These are phyloP conservation scores for Penicillium sumatraense DNA, from an alignment of 2,329 filamentous ascomycete genomes.

Conservation along the genomic window DNA sequence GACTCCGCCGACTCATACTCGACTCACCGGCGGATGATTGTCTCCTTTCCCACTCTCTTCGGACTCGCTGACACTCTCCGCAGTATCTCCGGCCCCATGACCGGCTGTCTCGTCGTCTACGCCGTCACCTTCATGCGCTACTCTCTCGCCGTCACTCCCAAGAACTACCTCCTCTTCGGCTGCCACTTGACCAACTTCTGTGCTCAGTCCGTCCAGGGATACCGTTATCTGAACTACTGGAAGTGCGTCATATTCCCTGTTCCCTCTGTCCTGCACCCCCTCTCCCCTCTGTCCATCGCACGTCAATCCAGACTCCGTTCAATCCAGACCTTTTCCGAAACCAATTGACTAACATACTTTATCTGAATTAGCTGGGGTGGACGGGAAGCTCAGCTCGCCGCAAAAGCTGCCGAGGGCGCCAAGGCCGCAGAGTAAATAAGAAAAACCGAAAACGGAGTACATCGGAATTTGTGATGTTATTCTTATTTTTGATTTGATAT, in stretches of 20 bases:
- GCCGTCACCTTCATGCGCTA: slow-evolving; percentile 70
- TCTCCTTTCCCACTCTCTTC: neutral
- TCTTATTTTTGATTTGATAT: slow-evolving; percentile 16
- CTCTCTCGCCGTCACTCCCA: slow-evolving; percentile 64
- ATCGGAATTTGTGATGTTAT: slow-evolving; percentile 4
- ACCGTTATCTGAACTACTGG: slow-evolving; percentile 67
- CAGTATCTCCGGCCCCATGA: slow-evolving; percentile 70
- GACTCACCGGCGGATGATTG: neutral
- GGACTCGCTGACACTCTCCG: neutral
- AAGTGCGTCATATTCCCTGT: slow-evolving; percentile 42
- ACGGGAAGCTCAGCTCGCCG: slow-evolving; percentile 45
- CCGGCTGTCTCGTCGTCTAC: slow-evolving; percentile 64
- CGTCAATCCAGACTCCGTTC: neutral
- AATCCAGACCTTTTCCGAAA: neutral
- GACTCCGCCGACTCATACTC: neutral
- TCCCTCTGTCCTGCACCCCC: neutral
- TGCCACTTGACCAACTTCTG: slow-evolving; percentile 69
- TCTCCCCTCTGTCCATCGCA: neutral
- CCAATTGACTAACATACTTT: neutral
- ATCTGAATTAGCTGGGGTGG: slow-evolving; percentile 44
- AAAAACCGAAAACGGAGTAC: slow-evolving; percentile 6
- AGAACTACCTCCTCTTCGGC: slow-evolving; percentile 70
- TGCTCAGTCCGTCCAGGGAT: slow-evolving; percentile 64
- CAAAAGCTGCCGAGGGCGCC: slow-evolving; percentile 37
- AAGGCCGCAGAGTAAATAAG: slow-evolving; percentile 36